phyloP scores from a whole-genome alignment of 202 grass and related monocot species.

The Musa balbisiana region DNA sequence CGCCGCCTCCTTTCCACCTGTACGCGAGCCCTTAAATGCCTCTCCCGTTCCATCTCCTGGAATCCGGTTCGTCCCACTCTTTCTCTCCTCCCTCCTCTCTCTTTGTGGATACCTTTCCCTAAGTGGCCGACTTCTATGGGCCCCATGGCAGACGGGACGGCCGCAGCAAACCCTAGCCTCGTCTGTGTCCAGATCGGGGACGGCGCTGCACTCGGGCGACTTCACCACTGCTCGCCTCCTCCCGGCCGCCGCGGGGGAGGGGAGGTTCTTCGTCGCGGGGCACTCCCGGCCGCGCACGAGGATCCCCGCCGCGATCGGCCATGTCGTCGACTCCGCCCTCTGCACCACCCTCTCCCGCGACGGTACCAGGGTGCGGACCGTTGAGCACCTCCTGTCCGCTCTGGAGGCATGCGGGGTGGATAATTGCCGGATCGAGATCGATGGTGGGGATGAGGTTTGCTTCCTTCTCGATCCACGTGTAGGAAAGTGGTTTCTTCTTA shows the following conservation, averaged over 20 bases:
- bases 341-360: slow-evolving; percentile 59
- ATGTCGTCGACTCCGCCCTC: slow-evolving; percentile 43
- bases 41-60: slow-evolving; percentile 53
- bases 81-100: background rate
- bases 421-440: slow-evolving; percentile 70
- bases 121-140: no score
- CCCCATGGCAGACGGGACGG: slow-evolving; percentile 36
- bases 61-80: slow-evolving; percentile 33
- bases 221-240: slow-evolving; percentile 36
- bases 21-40: slow-evolving; percentile 21
- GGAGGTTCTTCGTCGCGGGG: slow-evolving; percentile 57
- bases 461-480: background rate
- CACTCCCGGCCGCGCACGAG: slow-evolving; percentile 13
- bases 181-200: slow-evolving; percentile 44
- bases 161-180: slow-evolving; percentile 61
- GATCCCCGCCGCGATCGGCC: slow-evolving; percentile 47
- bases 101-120: background rate
- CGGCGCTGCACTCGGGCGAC: slow-evolving; percentile 59
- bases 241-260: slow-evolving; percentile 68
- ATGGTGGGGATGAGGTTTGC: slow-evolving; percentile 61
- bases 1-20: slow-evolving; percentile 20
- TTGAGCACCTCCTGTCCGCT: slow-evolving; percentile 79
- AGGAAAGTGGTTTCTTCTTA: background rate
- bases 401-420: slow-evolving; percentile 78
- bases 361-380: slow-evolving; percentile 42